Evolutionary conservation across 2,329 filamentous ascomycete species (phyloP).

Genomic region (Stenocarpella maydis): DNA sequence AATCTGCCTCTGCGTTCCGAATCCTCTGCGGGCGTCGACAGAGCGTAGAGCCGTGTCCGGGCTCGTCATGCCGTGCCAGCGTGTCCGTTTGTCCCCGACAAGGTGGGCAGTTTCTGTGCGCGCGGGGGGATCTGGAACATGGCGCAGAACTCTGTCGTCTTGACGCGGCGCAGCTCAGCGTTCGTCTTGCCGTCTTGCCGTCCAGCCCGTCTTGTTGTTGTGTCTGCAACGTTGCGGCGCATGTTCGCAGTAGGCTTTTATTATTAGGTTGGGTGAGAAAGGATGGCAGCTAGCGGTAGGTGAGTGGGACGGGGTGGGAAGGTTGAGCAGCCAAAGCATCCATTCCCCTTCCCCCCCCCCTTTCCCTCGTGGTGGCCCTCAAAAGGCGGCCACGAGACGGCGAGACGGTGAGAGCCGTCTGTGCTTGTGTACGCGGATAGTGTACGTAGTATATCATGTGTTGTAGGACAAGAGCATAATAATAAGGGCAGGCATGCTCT

Average conservation of each 20-base stretch:
- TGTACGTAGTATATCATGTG: no score
- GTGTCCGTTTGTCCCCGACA: constrained; percentile 3
- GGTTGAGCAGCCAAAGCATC: background rate
- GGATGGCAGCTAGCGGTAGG: constrained; percentile 14
- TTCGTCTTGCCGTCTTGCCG: background rate
- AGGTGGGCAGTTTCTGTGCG: constrained; percentile 3
- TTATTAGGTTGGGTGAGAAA: constrained; percentile 11
- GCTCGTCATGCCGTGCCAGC: background rate
- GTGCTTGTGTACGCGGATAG: background rate
- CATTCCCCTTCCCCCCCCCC: no score
- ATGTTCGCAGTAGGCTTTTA: background rate
- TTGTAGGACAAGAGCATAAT: constrained; percentile 1
- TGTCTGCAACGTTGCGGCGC: constrained; percentile 14
- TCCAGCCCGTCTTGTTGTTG: background rate
- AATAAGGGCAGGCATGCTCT: background rate
- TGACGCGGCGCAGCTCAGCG: background rate
- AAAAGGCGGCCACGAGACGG: no score
- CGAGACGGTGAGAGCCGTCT: background rate
- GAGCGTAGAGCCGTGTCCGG: background rate
- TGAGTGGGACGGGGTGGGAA: background rate
- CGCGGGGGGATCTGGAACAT: constrained; percentile 21
- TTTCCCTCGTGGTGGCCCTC: background rate
- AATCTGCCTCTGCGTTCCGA: background rate
- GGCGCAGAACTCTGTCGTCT: constrained; percentile 15
- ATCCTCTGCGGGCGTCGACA: constrained; percentile 9